phyloP scores from a whole-genome alignment of 805 yeast genomes.

The Lipomyces sp. region DNA sequence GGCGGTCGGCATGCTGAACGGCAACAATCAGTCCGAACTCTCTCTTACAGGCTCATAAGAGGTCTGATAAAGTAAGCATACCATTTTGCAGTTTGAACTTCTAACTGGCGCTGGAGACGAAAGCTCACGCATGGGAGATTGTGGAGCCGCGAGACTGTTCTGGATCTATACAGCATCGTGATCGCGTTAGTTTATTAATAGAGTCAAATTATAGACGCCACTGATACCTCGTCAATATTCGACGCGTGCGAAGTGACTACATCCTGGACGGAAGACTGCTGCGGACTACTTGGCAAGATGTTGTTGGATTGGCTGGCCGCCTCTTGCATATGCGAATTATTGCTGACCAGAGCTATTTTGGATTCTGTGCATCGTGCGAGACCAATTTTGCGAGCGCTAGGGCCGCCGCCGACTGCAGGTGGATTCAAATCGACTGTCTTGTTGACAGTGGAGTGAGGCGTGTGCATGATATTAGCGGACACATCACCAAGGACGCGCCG shows the following conservation, averaged over 20 bases:
- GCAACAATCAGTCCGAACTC: not conserved
- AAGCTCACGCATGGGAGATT: not conserved
- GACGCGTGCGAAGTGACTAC: not conserved
- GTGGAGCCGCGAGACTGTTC: not conserved
- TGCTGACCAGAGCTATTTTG: not conserved
- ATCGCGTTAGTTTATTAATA: not conserved
- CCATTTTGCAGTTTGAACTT: constrained; percentile 11
- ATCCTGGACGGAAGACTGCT: not conserved
- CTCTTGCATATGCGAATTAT: not conserved
- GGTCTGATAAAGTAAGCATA: not conserved
- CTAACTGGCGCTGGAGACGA: not conserved
- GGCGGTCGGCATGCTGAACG: constrained; percentile 40
- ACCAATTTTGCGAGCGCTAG: not conserved
- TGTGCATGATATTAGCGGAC: constrained; percentile 22
- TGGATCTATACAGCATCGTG: not conserved
- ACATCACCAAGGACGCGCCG: constrained; percentile 30
- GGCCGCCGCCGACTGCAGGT: not conserved
- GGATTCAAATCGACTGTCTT: not conserved
- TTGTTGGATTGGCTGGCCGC: not conserved
- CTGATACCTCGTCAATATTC: not conserved
- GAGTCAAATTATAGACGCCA: not conserved
- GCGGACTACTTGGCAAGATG: constrained; percentile 17
- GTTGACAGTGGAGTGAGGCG: not conserved
- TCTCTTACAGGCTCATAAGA: not conserved
- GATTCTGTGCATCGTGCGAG: not conserved